These are phyloP conservation scores for Mortierella sp. DNA, from an alignment of 371 early-diverging fungal species.

Conservation along the genomic window DNA sequence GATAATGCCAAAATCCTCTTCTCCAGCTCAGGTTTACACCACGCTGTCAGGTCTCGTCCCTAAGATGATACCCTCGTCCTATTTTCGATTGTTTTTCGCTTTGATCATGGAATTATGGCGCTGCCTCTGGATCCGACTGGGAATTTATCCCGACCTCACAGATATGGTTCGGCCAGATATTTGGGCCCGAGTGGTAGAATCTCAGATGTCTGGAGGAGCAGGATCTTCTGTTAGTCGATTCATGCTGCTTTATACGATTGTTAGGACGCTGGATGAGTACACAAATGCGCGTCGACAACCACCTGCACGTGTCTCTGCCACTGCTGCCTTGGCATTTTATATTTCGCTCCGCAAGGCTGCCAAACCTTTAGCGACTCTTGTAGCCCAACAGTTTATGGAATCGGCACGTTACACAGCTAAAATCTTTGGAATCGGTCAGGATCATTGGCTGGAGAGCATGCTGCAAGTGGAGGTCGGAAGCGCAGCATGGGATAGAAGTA, in stretches of 20 bases:
- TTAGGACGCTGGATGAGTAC: constrained; percentile 53
- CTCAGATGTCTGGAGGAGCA: constrained; percentile 53
- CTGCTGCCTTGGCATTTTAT: constrained; percentile 51
- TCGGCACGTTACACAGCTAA: constrained; percentile 51
- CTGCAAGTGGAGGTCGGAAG: constrained; percentile 54
- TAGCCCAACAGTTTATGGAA: constrained; percentile 57
- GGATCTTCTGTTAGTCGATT: constrained; percentile 44
- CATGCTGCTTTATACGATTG: constrained; percentile 53
- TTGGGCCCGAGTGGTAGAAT: constrained; percentile 53
- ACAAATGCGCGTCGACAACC: constrained; percentile 55
- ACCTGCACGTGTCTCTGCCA: constrained; percentile 53
- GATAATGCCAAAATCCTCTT: constrained; percentile 40
- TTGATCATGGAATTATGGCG: constrained; percentile 50
- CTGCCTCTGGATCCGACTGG: constrained; percentile 54
- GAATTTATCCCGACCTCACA: constrained; percentile 49
- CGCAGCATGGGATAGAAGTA: constrained; percentile 46
- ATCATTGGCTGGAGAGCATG: constrained; percentile 53
- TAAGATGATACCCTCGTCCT: constrained; percentile 41
- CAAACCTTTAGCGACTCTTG: constrained; percentile 50
- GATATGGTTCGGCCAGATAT: constrained; percentile 56
- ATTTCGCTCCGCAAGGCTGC: constrained; percentile 43
- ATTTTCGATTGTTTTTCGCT: constrained; percentile 42
- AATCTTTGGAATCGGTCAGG: constrained; percentile 43
- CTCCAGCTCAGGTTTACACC: constrained; percentile 36
- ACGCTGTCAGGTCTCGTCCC: constrained; percentile 40